Evolutionary conservation across 2,329 filamentous ascomycete species (phyloP).

Genomic region (Diaporthe eres): DNA sequence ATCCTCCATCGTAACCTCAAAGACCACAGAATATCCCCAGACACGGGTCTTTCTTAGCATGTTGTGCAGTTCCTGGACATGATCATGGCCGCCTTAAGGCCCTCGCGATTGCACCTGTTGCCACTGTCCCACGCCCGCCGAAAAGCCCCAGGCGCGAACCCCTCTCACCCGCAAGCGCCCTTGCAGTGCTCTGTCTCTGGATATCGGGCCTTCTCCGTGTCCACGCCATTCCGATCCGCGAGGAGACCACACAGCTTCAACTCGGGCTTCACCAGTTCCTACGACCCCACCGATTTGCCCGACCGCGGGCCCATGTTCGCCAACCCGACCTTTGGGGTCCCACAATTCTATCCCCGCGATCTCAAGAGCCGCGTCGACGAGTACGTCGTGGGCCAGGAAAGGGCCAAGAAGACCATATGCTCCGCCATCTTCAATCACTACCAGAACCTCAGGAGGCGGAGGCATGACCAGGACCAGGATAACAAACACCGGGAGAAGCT

Average conservation of each 20-base stretch:
- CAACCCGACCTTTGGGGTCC: slow-evolving; percentile 70
- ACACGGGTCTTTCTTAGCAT: slow-evolving; percentile 33
- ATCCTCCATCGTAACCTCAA: slow-evolving; percentile 4
- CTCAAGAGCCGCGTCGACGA: slow-evolving; percentile 94
- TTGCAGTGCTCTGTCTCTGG: background rate
- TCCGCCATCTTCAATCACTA: slow-evolving; percentile 98
- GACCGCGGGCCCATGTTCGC: slow-evolving; percentile 73
- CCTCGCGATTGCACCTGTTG: slow-evolving; percentile 41
- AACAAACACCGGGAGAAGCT: slow-evolving; percentile 72
- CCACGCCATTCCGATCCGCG: slow-evolving; percentile 47
- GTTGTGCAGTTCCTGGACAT: slow-evolving; percentile 33
- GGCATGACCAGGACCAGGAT: slow-evolving; percentile 81
- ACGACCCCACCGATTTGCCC: slow-evolving; percentile 68
- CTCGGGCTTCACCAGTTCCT: slow-evolving; percentile 71
- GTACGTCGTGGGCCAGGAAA: slow-evolving; percentile 96
- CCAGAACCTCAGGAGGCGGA: slow-evolving; percentile 84
- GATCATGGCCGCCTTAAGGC: slow-evolving; percentile 40
- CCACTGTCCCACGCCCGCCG: slow-evolving; percentile 38
- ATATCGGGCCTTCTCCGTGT: slow-evolving; percentile 49
- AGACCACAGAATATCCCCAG: background rate
- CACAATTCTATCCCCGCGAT: slow-evolving; percentile 74
- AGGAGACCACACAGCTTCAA: slow-evolving; percentile 65
- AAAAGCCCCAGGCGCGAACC: slow-evolving; percentile 21
- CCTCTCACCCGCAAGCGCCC: slow-evolving; percentile 15
- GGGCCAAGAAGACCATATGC: slow-evolving; percentile 93